Base-by-base conservation (phyloP, 306 rosid genomes). In the Quercus engelmannii region DNA sequence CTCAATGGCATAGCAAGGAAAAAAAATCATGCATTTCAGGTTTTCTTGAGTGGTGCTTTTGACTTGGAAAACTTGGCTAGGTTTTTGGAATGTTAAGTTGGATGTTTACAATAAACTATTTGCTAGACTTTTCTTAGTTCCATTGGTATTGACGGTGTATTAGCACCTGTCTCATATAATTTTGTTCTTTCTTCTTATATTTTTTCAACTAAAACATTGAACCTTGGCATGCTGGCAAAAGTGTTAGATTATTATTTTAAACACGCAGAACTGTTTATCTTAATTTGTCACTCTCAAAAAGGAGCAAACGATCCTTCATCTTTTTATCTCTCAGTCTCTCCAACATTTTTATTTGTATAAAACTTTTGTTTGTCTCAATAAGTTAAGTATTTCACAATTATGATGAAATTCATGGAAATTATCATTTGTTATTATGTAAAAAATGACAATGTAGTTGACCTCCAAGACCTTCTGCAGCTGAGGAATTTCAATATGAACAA, bases 401-500 rank as follows among this genome's bases (percentile, higher is more conserved):
- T 0, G 0, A 41, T 41, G 46, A 41, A 41, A 41, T 41, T 41
- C 46, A 2, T 41, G 46, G 46, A 41, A 41, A 8, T 41, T 41
- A 0, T 41, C 3, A 0, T 41, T 8, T 41, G 3, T 41, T 41
- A 41, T 8, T 8, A 41, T 41, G 46, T 41, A 41, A 41, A 41
- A 41, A 41, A 41, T 41, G 11, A 41, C 41, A 28, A 64, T 15
- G 6, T 28, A 30, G 13, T 6, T n/a, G 31, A 83, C 58, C 8
- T 81, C 33, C 63, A 33, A 71, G 81, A 59, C 77, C 58, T 77
- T 84, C 35, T 74, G 85, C 82, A 88, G 88, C 75, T 67, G 86
- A 80, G 74, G 81, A 80, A 78, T 63, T 57, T 78, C 85, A 76
- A 65, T 86, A 81, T 61, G 85, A 81, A 84, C 85, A 57, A 73